These are phyloP conservation scores for Didymosphaeria variabile DNA, from an alignment of 2,329 filamentous ascomycete genomes.

Conservation along the genomic window DNA sequence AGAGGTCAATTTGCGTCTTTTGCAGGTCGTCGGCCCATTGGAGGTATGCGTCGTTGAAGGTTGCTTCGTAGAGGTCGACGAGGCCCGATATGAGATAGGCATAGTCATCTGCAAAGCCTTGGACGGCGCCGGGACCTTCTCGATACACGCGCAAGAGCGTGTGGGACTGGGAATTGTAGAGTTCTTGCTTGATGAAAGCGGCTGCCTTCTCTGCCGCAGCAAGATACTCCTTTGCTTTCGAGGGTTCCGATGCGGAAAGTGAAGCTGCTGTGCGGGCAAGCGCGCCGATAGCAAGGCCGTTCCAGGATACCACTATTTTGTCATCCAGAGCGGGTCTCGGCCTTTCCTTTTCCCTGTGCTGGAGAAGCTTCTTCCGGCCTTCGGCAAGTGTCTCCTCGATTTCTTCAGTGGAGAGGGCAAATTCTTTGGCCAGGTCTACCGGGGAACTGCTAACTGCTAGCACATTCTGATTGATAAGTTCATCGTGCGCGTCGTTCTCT, in stretches of 20 bases:
- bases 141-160: constrained; percentile 79
- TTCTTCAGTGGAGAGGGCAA: constrained; percentile 75
- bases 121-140: constrained; percentile 69
- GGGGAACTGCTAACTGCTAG: constrained; percentile 75
- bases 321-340: constrained; percentile 82
- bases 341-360: constrained; percentile 77
- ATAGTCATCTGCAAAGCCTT: constrained; percentile 92
- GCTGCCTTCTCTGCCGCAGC: constrained; percentile 73
- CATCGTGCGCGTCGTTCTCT: constrained; percentile 87
- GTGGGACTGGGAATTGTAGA: constrained; percentile 73
- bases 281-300: constrained; percentile 85
- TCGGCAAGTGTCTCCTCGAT: constrained; percentile 72
- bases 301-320: constrained; percentile 88
- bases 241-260: constrained; percentile 67
- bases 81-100: constrained; percentile 86
- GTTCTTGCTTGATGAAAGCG: constrained; percentile 73
- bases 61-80: constrained; percentile 84
- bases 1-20: constrained; percentile 76
- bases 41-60: constrained; percentile 77
- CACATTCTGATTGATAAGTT: constrained; percentile 94
- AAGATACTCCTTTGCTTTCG: constrained; percentile 69
- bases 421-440: constrained; percentile 75
- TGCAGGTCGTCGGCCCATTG: constrained; percentile 85
- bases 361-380: constrained; percentile 73
- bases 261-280: constrained; percentile 78